Percentiles rank a stretch among this genome's conserved stretches.
Conservation (phyloP, 2,329 filamentous ascomycete genomes). For the Pyrenophora teres region DNA sequence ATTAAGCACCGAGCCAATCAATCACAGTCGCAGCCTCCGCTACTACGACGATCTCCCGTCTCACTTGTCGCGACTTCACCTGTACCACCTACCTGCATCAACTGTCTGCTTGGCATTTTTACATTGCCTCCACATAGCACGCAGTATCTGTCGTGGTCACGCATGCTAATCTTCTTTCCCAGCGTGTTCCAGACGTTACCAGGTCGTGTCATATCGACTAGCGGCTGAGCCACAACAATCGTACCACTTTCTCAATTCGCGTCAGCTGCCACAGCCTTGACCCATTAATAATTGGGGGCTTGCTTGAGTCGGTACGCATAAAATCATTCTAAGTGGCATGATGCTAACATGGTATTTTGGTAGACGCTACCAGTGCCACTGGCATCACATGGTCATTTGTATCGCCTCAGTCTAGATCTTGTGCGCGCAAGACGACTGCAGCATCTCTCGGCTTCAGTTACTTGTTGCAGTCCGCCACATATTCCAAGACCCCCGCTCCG, state of each 20-base stretch:
- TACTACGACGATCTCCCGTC: conserved; percentile 1
- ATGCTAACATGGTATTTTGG: background rate
- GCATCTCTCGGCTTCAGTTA: background rate
- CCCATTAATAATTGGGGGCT: background rate
- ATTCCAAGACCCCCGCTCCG: conserved; percentile 25
- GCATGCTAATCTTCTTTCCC: background rate
- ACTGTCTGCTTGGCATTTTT: background rate
- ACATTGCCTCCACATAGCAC: background rate
- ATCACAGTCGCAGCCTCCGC: background rate
- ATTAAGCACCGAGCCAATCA: background rate
- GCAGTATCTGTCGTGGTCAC: too few relatives aligned
- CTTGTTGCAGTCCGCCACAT: conserved; percentile 2
- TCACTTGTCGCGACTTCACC: conserved; percentile 2
- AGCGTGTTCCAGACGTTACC: background rate
- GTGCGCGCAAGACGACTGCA: conserved; percentile 11
- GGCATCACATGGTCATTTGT: background rate
- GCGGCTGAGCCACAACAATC: background rate
- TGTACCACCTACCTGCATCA: conserved; percentile 1
- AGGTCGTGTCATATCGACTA: background rate
- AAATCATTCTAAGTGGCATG: background rate
- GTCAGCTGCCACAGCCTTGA: background rate
- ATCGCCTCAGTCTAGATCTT: conserved; percentile 11
- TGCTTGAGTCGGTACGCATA: conserved; percentile 1
- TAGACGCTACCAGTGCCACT: background rate
- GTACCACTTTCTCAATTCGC: background rate